Evolutionary conservation across 495 filamentous ascomycete genomes (phyloP), one percentile per base, ranked within the genome.

Genomic region (Achaetomiella virescens): DNA sequence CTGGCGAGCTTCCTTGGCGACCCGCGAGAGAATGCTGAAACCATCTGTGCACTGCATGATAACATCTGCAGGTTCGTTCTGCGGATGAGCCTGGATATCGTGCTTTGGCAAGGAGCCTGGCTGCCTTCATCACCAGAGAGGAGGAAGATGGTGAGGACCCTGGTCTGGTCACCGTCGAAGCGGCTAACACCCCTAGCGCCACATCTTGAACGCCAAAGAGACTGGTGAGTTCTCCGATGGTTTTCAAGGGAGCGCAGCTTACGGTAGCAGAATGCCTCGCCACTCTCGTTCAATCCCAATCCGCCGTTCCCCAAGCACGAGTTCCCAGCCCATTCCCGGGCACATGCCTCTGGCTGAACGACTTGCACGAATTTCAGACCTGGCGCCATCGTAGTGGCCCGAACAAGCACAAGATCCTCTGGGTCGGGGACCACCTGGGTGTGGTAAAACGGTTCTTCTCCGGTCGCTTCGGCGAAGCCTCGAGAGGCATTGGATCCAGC

Each of bases 321-420:
- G 60, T 55, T 8, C 38, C 63, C n/a, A 48, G 58, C 0, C 59
- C 65, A 1, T 68, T 69, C 41, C 69, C 67, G 2, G 69, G 66
- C 0, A 71, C 68, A 3, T 74, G 71, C 54, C 66, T 63, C 9
- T 68, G 65, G 68, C 61, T 74, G 41, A 68, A 68, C 46, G 65
- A 70, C 21, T 37, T 68, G 14, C 56, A 55, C 20, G 66, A 74
- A n/a, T 72, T 72, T 24, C 61, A 61, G 11, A 41, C 63, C 14
- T 74, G 71, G 71, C 67, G 71, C 44, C 64, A 69, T 55, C 66
- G 71, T 11, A 63, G 41, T 20, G 62, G 57, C 17, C 51, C 59
- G 15, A 61, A 60, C 45, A 67, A 68, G 48, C 60, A 67, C 57
- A 65, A 66, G 55, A 53, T 74, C 27, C 56, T 74, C 2, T 72